These are phyloP conservation scores for Ascochyta clinopodiicola DNA, from an alignment of 2,329 filamentous ascomycete species.

Conservation along the genomic window DNA sequence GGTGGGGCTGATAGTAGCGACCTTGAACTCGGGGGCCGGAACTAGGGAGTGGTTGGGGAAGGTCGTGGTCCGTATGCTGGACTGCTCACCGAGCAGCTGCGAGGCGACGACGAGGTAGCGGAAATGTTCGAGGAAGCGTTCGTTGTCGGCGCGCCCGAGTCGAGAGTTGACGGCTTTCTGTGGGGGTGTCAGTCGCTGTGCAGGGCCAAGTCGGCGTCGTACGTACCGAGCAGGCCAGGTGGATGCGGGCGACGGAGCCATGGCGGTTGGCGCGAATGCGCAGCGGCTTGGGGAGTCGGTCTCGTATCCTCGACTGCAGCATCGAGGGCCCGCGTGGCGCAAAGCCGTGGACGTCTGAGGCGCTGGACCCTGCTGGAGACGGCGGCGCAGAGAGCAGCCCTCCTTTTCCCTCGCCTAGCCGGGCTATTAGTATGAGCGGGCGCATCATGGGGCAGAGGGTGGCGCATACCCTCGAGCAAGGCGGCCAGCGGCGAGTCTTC, in stretches of 20 bases:
- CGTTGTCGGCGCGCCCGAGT: constrained; percentile 78
- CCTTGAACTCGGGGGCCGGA: constrained; percentile 42
- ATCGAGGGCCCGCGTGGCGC: constrained; percentile 59
- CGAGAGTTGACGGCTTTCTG: constrained; percentile 74
- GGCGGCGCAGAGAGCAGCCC: constrained; percentile 29
- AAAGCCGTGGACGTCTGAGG: constrained; percentile 49
- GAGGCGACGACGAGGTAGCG: constrained; percentile 93
- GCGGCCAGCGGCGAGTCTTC: constrained; percentile 87
- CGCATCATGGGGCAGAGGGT: background rate
- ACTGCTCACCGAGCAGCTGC: constrained; percentile 76
- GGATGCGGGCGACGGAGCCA: constrained; percentile 48
- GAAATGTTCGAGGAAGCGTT: constrained; percentile 88
- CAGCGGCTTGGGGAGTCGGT: constrained; percentile 58
- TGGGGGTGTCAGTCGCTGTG: constrained; percentile 19
- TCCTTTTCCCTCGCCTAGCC: constrained; percentile 44
- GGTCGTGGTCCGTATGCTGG: constrained; percentile 45
- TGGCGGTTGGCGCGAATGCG: constrained; percentile 44
- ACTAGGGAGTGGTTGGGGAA: constrained; percentile 37
- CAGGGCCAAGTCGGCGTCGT: background rate
- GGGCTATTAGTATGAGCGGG: constrained; percentile 28
- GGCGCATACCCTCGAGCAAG: constrained; percentile 78
- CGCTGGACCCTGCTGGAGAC: constrained; percentile 25
- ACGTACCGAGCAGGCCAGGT: constrained; percentile 48
- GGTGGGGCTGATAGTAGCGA: constrained; percentile 62
- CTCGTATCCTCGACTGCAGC: constrained; percentile 56